These are phyloP conservation scores for Iris pallida DNA, from an alignment of 116 monocot species.

Conservation along the genomic window DNA sequence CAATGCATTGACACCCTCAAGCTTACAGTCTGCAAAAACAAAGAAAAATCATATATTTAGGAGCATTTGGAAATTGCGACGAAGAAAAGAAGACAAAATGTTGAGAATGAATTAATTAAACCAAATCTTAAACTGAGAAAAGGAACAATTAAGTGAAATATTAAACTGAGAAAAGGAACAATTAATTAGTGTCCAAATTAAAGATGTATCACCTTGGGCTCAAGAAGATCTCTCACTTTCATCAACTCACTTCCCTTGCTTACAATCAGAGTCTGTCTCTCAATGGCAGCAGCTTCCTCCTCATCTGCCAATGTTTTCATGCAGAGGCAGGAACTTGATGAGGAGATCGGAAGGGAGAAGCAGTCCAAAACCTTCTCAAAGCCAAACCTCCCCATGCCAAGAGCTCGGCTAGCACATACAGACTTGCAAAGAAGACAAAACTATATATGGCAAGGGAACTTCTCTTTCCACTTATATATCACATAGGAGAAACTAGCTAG, in stretches of 20 bases:
- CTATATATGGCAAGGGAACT: not conserved
- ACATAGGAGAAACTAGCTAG: no score
- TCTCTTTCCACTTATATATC: not conserved
- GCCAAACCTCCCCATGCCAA: constrained; percentile 40
- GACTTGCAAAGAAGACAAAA: not conserved
- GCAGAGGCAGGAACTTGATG: constrained; percentile 53
- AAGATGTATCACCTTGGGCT: constrained; percentile 62
- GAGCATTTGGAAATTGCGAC: no score
- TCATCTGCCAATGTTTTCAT: constrained; percentile 29
- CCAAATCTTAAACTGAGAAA: no score
- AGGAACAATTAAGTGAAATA: no score
- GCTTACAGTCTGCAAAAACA: constrained; percentile 50
- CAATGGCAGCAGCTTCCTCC: constrained; percentile 35
- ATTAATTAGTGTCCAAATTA: no score
- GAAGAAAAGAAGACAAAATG: not conserved
- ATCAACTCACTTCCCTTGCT: constrained; percentile 32
- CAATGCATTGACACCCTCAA: constrained; percentile 97
- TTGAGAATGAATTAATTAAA: not conserved
- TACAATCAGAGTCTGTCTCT: constrained; percentile 45
- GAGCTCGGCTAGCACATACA: not conserved
- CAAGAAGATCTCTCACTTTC: constrained; percentile 41
- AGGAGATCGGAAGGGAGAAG: constrained; percentile 47
- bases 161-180: no score
- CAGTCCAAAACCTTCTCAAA: constrained; percentile 57
- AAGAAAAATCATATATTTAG: constrained; percentile 3